Conservation (phyloP, 106 monocot species). For the Vanilla planifolia region DNA sequence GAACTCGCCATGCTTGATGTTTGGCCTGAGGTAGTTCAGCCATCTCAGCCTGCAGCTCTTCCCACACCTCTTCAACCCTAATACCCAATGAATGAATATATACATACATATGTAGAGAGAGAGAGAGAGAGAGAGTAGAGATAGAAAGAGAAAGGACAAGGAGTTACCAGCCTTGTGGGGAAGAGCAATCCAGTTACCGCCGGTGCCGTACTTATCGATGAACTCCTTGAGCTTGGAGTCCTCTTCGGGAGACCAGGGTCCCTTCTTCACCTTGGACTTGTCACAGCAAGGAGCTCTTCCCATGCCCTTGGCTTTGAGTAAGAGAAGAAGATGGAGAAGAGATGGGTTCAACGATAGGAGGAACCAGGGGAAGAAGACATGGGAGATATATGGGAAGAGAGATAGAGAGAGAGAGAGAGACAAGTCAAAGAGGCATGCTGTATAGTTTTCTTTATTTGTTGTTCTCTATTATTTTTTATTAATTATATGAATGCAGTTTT, state of each 20-base stretch:
- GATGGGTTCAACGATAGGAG: too few relatives aligned
- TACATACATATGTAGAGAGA: background rate
- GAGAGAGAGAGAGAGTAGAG: too few relatives aligned
- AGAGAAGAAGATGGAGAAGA: too few relatives aligned
- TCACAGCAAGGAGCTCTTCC: slow-evolving; percentile 75
- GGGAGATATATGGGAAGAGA: too few relatives aligned
- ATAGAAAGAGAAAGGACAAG: background rate
- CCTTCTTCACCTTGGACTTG: slow-evolving; percentile 85
- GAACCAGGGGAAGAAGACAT: too few relatives aligned
- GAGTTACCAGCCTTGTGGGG: slow-evolving; percentile 72
- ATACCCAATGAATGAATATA: background rate
- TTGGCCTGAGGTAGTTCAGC: slow-evolving; percentile 94
- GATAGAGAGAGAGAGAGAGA: too few relatives aligned
- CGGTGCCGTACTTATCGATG: slow-evolving; percentile 81
- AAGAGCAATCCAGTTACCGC: slow-evolving; percentile 86
- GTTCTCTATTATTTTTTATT: too few relatives aligned
- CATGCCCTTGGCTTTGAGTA: too few relatives aligned
- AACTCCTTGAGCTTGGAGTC: slow-evolving; percentile 74
- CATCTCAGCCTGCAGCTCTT: slow-evolving; percentile 97
- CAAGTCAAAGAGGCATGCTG: too few relatives aligned
- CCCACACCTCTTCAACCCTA: slow-evolving; percentile 87
- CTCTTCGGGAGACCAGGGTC: slow-evolving; percentile 88
- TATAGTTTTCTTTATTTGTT: too few relatives aligned
- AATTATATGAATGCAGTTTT: too few relatives aligned
- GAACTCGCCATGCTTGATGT: slow-evolving; percentile 85